Evolutionary conservation across 2,329 filamentous ascomycete genomes (phyloP), one percentile per base, ranked within the genome.

Genomic region (Fusarium citri): DNA sequence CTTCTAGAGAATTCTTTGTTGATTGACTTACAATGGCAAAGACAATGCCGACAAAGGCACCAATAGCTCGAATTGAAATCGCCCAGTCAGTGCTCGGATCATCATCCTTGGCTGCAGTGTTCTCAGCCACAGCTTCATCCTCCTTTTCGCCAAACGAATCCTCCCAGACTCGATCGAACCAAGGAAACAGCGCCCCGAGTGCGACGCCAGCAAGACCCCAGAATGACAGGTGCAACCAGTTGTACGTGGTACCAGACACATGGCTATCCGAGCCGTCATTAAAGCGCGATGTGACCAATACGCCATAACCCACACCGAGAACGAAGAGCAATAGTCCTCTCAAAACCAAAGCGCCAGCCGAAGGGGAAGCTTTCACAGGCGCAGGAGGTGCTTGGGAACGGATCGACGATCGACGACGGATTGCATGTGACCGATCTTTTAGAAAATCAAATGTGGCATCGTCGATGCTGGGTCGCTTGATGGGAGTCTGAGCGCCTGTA

Each of bases 141-240:
- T 76, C 75, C 9, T 76, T 76, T 15, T 78, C 74, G 11, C 83
- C 82, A 69, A 85, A 81, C 10, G 82, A 79, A 45, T 85, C 83
- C 64, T 91, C 89, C 88, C 92, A 96, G 12, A 94, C 78, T 14
- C 86, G 83, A 78, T 99, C 96, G 22, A 97, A 87, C 87, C 91
- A 95, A 2, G 96, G 96, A 60, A 98, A 81, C 53, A 97, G 80
- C 60, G 89, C 91, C 8, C 96, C 96, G 25, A 98, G 81, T 1
- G 87, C 84, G 7, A 97, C 88, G 18, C 94, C 94, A 0, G 91
- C 90, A 12, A 91, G 74, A 2, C 94, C 96, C 95, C 96, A 99
- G 68, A 92, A 91, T 0, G 85, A 81, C 57, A 97, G 83, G 78
- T 97, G 97, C 45, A 83, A 81, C 87, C 89, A 91, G 65, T 85